A percentile compares a stretch with the other conserved stretches of the same genome.
Evolutionary conservation across 306 rosid genomes (phyloP).

Genomic region (cucumber (Cucumis sativus)): Cucumber_9930_V3 NC_026655.2:26668001-26668500

Average conservation of each 20-base stretch:
- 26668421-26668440: neutral
- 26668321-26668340: constrained; percentile 59
- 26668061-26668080: constrained; percentile 92
- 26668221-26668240: constrained; percentile 76
- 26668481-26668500: neutral
- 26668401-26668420: neutral
- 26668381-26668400: constrained; percentile 16
- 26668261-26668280: constrained; percentile 28
- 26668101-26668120: constrained; percentile 14
- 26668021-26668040: constrained; percentile 27
- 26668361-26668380: neutral
- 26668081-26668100: constrained; percentile 75
- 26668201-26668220: neutral
- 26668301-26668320: constrained; percentile 35
- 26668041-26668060: constrained; percentile 83
- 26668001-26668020: neutral
- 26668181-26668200: neutral
- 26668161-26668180: neutral
- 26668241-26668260: constrained; percentile 78
- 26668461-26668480: neutral
- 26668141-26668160: no score
- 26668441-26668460: neutral
- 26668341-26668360: constrained; percentile 18
- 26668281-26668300: constrained; percentile 44
- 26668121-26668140: neutral